Evolutionary conservation across 2,329 filamentous ascomycete species (phyloP), one percentile per base, ranked within the genome.

Genomic region (Pseudomassariella vexata): DNA sequence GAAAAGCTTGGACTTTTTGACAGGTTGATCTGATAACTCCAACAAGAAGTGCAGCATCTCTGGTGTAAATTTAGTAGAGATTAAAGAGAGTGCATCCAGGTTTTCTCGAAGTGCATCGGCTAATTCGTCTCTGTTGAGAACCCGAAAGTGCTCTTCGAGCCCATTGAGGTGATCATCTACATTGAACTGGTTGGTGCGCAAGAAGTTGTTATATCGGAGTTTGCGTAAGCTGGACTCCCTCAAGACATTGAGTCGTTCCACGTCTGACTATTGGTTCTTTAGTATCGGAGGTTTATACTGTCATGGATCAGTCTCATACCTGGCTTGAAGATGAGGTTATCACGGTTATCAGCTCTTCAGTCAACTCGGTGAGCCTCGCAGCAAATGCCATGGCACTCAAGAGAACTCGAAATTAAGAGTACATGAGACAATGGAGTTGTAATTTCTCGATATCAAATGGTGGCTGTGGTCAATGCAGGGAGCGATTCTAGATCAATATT

Each of bases 91-190:
- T 38, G 79, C 73, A 23, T 70, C 60, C 10, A 87, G 56, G 21
- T 83, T 70, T 25, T 54, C 50, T 23, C 66, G 62, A 21, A 88
- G 61, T 5, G 78, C 79, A 52, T 89, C 79, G 9, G 87, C 86
- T 17, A 95, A 63, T 23, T 76, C 77, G 47, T 95, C 89, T 40
- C 85, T 78, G 49, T 84, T 81, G 28, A 86, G 70, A 33, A 96
- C 71, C 19, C 79, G 74, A 47, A 95, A 92, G 46, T 90, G 88
- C 61, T 96, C 92, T 44, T 89, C 81, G 3, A 95, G 66, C 1
- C 85, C 85, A 29, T 76, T 66, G 2, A 90, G 65, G 21, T 69
- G 70, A 22, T 70, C 70, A 23, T 72, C 63, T 14, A 89, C 74
- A 26, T 84, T 78, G 50, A 89, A 89, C 44, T 85, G 82, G 48